These are phyloP conservation scores for Corylus avellana DNA, from an alignment of 306 rosid genomes.

Conservation along the genomic window DNA sequence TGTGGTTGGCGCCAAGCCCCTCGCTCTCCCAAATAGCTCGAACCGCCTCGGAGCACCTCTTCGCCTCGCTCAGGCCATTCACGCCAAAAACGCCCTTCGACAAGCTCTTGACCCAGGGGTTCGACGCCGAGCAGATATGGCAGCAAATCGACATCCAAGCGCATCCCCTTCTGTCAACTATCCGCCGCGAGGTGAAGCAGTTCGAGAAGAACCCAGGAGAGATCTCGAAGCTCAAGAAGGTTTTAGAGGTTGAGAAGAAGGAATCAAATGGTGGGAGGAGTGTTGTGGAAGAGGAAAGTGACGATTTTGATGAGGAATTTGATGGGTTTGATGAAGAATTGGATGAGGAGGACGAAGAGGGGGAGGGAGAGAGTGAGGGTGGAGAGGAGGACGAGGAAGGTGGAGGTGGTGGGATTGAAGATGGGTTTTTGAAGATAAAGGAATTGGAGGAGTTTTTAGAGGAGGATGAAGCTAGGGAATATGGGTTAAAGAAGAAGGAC, in stretches of 20 bases:
- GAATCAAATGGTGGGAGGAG: conserved; percentile 7
- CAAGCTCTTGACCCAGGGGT: conserved; percentile 69
- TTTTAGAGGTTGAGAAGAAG: conserved; percentile 29
- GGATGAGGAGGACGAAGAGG: conserved; percentile 35
- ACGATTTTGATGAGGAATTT: conserved; percentile 52
- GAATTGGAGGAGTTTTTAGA: conserved; percentile 67
- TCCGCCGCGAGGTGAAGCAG: conserved; percentile 70
- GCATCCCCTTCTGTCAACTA: conserved; percentile 61
- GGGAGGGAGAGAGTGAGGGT: not conserved
- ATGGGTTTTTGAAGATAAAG: conserved; percentile 65
- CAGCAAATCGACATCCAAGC: conserved; percentile 91
- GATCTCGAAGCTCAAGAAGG: conserved; percentile 43
- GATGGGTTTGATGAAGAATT: conserved; percentile 45
- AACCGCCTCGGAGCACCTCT: conserved; percentile 60
- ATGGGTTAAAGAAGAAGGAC: conserved; percentile 39
- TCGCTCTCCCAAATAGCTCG: conserved; percentile 63
- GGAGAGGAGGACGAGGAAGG: conserved; percentile 19
- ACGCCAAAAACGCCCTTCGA: conserved; percentile 70
- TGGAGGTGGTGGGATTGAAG: conserved; percentile 59
- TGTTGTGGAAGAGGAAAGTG: conserved; percentile 33
- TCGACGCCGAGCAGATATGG: conserved; percentile 98
- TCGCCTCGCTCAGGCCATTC: conserved; percentile 65
- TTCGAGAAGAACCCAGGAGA: conserved; percentile 54
- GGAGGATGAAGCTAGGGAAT: conserved; percentile 63
- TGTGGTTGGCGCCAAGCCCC: conserved; percentile 54